Base-by-base conservation (phyloP, 1,139 yeast species). In the Zhuliangozyma blackwelliae region DNA sequence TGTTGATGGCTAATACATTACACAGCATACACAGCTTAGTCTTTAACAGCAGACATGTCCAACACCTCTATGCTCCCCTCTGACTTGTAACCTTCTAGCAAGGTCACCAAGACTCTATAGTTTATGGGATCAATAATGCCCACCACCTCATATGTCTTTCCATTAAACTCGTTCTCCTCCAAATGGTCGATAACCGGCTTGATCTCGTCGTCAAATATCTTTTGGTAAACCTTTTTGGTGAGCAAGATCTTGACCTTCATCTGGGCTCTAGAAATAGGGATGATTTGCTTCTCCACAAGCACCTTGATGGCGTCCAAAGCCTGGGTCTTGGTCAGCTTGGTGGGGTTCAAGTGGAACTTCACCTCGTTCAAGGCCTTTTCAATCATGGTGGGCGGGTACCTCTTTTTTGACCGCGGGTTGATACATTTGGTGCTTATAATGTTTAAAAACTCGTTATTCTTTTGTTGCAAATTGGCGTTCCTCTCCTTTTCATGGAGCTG, bases 401-500 rank as follows among this genome's bases (percentile, higher is more conserved):
- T 79, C 54, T 92, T 87, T 56, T 85, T 86, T 3, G 92, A 81
- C 38, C 73, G 77, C 5, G 98, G 97, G 51, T 94, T 90, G 38
- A 94, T 83, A 54, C 97, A 90, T 56, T 88, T 90, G 10, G 95
- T 82, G 22, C 95, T 85, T 32, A 94, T 82, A 32, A 88, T 79
- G 38, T 80, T 88, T 29, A 92, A 66, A 44, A 89, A 83, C 54
- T 90, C 96, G 46, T 88, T 87, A 46, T 82, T 88, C 40, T 84
- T 75, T 59, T 87, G 94, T 42, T 72, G 76, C 42, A 80, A 63
- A 57, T 83, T 83, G 33, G 85, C 83, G 46, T 76, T 83, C 52
- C 98, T 72, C 61, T 92, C 98, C 66, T 88, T 89, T 56, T 89
- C 97, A 51, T 95, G 89, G 39, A 92, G 75, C 57, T 92, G 98